Conservation (phyloP, 148 eudicot species). For the Chenopodium suecicum region DNA sequence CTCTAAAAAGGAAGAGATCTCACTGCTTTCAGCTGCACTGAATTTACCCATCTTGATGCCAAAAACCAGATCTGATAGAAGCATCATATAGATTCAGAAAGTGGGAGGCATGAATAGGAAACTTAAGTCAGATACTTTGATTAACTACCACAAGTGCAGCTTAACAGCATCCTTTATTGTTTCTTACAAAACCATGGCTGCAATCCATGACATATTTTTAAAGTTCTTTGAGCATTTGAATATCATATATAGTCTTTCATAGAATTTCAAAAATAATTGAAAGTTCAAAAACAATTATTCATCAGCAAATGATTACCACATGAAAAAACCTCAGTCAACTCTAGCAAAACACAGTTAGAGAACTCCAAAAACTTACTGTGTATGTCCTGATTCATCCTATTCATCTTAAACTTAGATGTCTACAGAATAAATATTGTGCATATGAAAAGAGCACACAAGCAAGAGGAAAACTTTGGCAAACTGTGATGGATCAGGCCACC, state of each 20-base stretch:
- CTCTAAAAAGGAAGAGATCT: slow-evolving; percentile 64
- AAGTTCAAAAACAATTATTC: no score
- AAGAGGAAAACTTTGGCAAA: background rate
- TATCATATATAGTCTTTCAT: background rate
- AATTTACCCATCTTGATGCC: slow-evolving; percentile 59
- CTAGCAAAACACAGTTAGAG: background rate
- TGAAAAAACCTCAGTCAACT: background rate
- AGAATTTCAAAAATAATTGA: no score
- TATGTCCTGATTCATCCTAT: background rate
- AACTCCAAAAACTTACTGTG: background rate
- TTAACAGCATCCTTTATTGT: no score
- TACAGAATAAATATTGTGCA: background rate
- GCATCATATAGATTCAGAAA: background rate
- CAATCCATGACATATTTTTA: no score
- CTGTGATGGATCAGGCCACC: background rate
- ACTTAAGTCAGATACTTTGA: no score
- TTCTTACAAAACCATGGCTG: no score
- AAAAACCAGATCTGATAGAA: slow-evolving; percentile 64
- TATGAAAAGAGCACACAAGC: background rate
- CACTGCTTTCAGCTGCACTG: slow-evolving; percentile 44
- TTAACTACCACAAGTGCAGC: no score
- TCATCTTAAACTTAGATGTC: background rate
- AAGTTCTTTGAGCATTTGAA: background rate
- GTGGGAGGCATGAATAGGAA: no score
- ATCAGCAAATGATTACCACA: background rate